These are phyloP conservation scores for Rubroboletus pulcherrimus DNA, from an alignment of 768 basidiomycete species.

Conservation along the genomic window DNA sequence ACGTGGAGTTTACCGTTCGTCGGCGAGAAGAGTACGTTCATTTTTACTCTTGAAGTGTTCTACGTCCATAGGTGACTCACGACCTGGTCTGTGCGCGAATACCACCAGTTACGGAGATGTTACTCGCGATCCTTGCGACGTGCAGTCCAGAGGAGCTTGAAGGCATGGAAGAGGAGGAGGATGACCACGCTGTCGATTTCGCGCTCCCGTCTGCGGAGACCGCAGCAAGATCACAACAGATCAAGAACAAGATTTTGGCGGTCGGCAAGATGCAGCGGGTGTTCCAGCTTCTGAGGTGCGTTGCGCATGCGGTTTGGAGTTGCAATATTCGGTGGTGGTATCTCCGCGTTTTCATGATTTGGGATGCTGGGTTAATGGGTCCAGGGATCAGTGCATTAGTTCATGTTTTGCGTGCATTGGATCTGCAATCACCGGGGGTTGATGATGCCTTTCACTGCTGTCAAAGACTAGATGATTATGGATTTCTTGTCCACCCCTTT, in stretches of 20 bases:
- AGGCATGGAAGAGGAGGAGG: constrained; percentile 48
- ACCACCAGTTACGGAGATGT: constrained; percentile 87
- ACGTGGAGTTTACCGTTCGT: constrained; percentile 99
- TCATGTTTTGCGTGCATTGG: neutral
- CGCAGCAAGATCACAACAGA: constrained; percentile 61
- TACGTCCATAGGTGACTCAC: neutral
- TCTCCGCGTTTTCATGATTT: neutral
- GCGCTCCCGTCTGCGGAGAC: constrained; percentile 39
- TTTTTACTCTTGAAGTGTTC: neutral
- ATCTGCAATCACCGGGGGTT: neutral
- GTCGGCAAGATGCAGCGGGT: constrained; percentile 90
- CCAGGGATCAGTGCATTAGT: neutral
- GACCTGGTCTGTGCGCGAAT: neutral
- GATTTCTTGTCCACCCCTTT: neutral
- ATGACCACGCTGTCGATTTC: constrained; percentile 25
- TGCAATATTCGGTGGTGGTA: neutral
- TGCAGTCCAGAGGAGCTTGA: constrained; percentile 93
- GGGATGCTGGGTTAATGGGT: too few relatives aligned
- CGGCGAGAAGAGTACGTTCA: constrained; percentile 83
- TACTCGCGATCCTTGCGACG: constrained; percentile 89
- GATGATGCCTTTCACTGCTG: neutral
- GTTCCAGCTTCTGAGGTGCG: constrained; percentile 84
- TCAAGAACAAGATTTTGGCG: constrained; percentile 92
- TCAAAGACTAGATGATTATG: neutral
- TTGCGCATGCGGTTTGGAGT: neutral